Base-by-base conservation (phyloP, 2,329 filamentous ascomycete genomes). In the Pseudocercospora eumusae region DNA sequence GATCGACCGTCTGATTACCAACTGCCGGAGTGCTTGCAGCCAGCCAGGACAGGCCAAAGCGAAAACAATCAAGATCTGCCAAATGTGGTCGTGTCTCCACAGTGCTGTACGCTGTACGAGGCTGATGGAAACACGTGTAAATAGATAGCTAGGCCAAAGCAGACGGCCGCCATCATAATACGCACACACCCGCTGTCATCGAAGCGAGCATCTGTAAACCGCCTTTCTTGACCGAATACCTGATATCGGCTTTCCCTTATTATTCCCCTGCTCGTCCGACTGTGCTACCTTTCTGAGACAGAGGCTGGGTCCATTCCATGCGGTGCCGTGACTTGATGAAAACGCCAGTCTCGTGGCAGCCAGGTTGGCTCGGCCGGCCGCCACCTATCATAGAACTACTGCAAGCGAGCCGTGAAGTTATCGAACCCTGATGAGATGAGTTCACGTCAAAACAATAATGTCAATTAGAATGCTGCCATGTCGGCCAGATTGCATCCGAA, bases 1-100 rank as follows among this genome's bases (percentile, higher is more conserved):
- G 53, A 56, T 56, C 53, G 53, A 23, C 31, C 27, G 7, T 56
- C 31, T 52, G 23, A 31, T 52, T 25, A 47, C 40, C 55, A 57
- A 33, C 55, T 57, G 55, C 55, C 55, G 55, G 42, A 45, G 40
- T 31, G 40, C 31, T n/a, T 56, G 55, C 55, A 57, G 18, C 15
- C 55, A 57, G 55, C 55, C 55, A 47, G 52, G 55, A 47, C 55
- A 57, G 55, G 55, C 40, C 15, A 47, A 31, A 57, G 55, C 36
- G 55, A 57, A 20, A 45, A 21, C 21, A 47, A 33, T 45, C 40
- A 45, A 44, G 36, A 56, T 56, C 50, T 31, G 25, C 23, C 18
- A 28, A 27, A 33, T 33, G 27, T 18, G 25, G 42, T 6, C 42
- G 42, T 18, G n/a, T n/a, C n/a, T n/a, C n/a, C n/a, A n/a, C n/a